These are phyloP conservation scores for Chaetomium fimeti DNA, from an alignment of 495 filamentous ascomycete species.

Conservation along the genomic window DNA sequence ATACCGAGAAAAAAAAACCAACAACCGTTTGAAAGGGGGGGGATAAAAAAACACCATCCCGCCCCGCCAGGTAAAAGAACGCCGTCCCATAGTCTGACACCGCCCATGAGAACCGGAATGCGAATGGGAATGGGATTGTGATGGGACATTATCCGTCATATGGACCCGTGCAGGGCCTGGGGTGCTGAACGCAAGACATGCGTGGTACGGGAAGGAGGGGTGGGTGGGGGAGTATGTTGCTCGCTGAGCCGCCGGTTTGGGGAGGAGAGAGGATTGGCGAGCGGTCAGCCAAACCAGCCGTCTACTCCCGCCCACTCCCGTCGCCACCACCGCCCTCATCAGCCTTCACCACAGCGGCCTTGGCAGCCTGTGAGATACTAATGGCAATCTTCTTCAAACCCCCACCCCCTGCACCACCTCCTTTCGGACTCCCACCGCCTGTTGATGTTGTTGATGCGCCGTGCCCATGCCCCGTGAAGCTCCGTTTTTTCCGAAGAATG, in stretches of 20 bases:
- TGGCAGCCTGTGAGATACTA: conserved; percentile 43
- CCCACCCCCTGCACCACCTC: conserved; percentile 14
- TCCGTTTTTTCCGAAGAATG: conserved; percentile 31
- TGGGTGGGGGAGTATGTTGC: neutral
- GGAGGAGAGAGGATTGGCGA: neutral
- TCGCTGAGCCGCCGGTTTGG: no score
- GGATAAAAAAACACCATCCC: neutral
- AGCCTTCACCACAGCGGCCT: conserved; percentile 20
- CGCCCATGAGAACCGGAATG: neutral
- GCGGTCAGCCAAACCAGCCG: no score
- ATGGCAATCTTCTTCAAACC: conserved; percentile 48
- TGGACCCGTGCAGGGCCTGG: neutral
- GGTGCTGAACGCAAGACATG: neutral
- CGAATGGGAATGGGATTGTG: conserved; percentile 2
- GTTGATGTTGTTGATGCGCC: neutral
- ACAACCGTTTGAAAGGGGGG: neutral
- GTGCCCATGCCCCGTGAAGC: conserved; percentile 14
- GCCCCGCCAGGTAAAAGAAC: neutral
- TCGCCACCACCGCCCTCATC: neutral
- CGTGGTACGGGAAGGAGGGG: neutral
- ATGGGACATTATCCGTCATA: conserved; percentile 9
- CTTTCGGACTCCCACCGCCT: conserved; percentile 22
- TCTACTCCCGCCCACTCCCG: conserved; percentile 1
- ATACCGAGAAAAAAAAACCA: neutral
- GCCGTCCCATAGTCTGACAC: neutral